Evolutionary conservation across 129 eudicot genomes (phyloP), one percentile per base, ranked within the genome.

Genomic region (Artemisia argyi): DNA sequence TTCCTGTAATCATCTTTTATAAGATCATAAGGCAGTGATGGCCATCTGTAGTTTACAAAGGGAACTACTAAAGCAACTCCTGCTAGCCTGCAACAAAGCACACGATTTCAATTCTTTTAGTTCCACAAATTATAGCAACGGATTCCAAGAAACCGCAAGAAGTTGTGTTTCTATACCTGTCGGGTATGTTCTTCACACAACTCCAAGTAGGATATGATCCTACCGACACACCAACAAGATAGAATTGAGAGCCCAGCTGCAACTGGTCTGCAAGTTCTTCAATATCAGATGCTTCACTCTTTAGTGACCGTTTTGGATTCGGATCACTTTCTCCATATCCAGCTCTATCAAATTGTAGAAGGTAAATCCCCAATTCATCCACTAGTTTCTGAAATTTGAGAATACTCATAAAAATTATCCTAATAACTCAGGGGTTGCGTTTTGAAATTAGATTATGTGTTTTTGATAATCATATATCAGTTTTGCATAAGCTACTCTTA

Each of bases 321-420:
- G 97, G 97, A 69, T 95, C 99, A 66, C 99, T 95, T 53, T 95
- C 99, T 50, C 99, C 99, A 74, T 95, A 95, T 46, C 99, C 99
- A 22, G 99, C 99, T 81, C 99, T 82, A 80, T 95, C 99, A 46
- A 76, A 95, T 73, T 79, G 69, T 56, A 95, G 68, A 59, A 95
- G 67, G 61, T 86, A 85, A 60, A 95, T 79, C 44, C 90, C 83
- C 80, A 91, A 61, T 74, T 82, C 97, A 73, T 86, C 88, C 84
- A 95, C 71, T 17, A 90, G 66, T 57, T 85, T 87, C 98, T 92
- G 86, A 46, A 78, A 74, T 78, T 26, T 62, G 74, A 46, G 73
- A 66, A 7, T 53, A 66, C 24, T 20, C 14, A 28, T 47, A 60
- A 26, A 51, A 58, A 3, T 7, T 19, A 77, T 7, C 17, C 61